These are phyloP conservation scores for Tremellales sp. DNA, from an alignment of 1,284 basidiomycete genomes.

Conservation along the genomic window DNA sequence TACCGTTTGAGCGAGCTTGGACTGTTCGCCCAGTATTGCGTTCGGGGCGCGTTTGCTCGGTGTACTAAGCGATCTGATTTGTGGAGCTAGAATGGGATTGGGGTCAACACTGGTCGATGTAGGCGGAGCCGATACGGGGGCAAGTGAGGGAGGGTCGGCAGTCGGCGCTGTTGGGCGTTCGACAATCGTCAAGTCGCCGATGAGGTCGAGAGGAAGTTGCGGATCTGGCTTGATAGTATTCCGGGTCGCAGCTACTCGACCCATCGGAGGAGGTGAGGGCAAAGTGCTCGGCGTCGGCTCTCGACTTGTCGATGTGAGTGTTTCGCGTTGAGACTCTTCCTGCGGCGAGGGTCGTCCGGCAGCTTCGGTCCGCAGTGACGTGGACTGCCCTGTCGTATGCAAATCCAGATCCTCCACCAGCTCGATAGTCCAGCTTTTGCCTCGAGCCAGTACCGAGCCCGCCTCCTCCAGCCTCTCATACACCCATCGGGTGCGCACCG, in stretches of 20 bases:
- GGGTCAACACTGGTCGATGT: no score
- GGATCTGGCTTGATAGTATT: neutral
- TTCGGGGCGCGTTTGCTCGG: neutral
- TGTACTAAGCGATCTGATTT: no score
- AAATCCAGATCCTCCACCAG: constrained; percentile 16
- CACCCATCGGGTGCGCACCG: constrained; percentile 24
- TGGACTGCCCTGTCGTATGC: no score
- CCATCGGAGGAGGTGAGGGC: neutral
- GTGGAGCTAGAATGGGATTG: no score
- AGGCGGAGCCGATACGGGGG: no score
- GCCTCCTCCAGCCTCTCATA: constrained; percentile 16
- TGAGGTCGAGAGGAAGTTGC: neutral
- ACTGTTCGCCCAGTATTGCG: constrained; percentile 1
- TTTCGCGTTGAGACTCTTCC: neutral
- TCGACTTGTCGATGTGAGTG: neutral
- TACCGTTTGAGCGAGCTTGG: constrained; percentile 7
- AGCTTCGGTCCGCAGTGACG: constrained; percentile 35
- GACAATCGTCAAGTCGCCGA: no score
- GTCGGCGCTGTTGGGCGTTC: no score
- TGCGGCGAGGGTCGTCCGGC: constrained; percentile 10
- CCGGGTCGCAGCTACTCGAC: neutral
- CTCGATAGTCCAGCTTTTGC: constrained; percentile 15
- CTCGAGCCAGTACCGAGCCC: neutral
- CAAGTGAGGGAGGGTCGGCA: no score
- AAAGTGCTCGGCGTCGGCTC: neutral